Base-by-base conservation (phyloP, 768 basidiomycete genomes). In the Dioszegia hungarica region DNA sequence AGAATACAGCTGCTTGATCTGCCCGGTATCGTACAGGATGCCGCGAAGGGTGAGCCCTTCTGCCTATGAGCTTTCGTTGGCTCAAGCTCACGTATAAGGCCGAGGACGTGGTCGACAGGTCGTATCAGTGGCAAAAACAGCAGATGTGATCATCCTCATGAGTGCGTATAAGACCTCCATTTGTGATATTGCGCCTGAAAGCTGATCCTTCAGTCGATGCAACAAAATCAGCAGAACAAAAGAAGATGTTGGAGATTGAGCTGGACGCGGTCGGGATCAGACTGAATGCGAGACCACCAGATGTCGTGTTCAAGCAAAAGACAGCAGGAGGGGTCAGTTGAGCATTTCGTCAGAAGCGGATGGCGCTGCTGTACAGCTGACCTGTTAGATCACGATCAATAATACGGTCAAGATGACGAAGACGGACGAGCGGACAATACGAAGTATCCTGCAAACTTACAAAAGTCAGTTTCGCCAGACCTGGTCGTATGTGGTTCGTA, bases 221-320 rank as follows among this genome's bases (percentile, higher is more conserved):
- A 2, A 76, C 75, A 20, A 74, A 75, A 54, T 76, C 76, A 6
- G 88, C 91, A 40, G 90, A 97, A 75, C 95, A 99, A 69, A 85
- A 86, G 54, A 79, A 83, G 46, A 80, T 94, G 58, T 79, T 98
- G 24, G 95, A 98, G 75, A 82, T 89, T 34, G 95, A 99, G 76
- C 79, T 99, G 17, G 95, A 99, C 70, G 89, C 93, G 4, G 93
- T 99, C 36, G 95, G 95, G 2, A 97, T 99, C 61, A 82, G 95
- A 43, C 76, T 99, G 61, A 99, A 99, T 78, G 88, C 88, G 68
- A 80, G 77, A 55, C 87, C 84, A 69, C 95, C 95, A 1, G 95
- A 99, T 72, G 73, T 98, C 5, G 88, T 95, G 1, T 93, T 98
- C 81, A 97, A 93, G 78, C 85, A 84, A 64, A 90, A 87, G 72